Evolutionary conservation across 345 rosid species (phyloP), one percentile per base, ranked within the genome.

Genomic region (Gossypium turneri): DNA sequence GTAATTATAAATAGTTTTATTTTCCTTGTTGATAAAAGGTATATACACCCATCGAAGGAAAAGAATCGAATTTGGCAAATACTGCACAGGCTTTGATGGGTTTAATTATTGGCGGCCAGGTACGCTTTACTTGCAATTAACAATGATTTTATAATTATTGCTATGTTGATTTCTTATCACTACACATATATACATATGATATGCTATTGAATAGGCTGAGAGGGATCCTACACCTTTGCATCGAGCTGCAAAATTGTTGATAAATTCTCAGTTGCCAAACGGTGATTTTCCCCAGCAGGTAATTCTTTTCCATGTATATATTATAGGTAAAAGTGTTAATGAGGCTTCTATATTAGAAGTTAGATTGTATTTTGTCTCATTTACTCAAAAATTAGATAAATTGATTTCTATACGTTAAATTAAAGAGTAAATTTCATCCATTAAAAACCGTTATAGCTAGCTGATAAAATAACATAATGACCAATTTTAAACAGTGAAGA

Each of bases 281-380:
- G 97, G 94, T 2, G 90, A 85, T 72, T 93, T 88, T 61, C 97
- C 97, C 1, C 89, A 89, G 73, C 88, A 89, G 86, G 92, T 88
- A 69, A 48, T 41, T 47, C 0, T 45, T 45, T 11, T 45, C 12
- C 48, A 45, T 45, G 0, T 45, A 45, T 8, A 45, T 45, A 45
- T 45, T 34, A 34, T 34, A 34, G 41, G 1, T 34, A 4, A 34
- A 34, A 34, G 41, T 5, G 4, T 34, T 34, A 34, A 1, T 6
- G 6, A 34, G 1, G 5, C 38, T 0, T 34, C 0, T 34, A 0
- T 4, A 34, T 4, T 34, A 34, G 6, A 34, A 34, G 0, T 34
- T 0, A 34, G 41, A 34, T 34, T 34, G 0, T 0, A 34, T 34
- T 34, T 34, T 34, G 7, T 34, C 0, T 0, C 7, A 34, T 34